A percentile compares a stretch with the other conserved stretches of the same genome.
Conservation (phyloP, 768 basidiomycete genomes). For the Phylloporus sp. region DNA sequence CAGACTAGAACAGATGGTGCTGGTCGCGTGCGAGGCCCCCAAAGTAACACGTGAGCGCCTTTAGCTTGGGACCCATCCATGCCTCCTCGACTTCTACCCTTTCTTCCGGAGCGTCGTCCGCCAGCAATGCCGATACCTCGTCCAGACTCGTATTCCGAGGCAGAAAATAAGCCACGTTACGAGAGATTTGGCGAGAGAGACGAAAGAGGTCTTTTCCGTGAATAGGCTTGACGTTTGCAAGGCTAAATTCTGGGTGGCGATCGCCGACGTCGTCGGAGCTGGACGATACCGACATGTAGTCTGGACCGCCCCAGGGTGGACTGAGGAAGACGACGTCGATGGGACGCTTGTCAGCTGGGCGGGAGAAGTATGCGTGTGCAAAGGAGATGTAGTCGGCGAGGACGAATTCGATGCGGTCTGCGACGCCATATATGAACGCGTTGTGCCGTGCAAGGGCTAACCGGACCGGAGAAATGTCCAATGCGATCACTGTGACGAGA, state of each 20-base stretch:
- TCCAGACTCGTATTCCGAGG: slow-evolving; percentile 75
- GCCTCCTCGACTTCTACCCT: slow-evolving; percentile 90
- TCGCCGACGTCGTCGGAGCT: slow-evolving; percentile 11
- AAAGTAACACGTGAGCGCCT: slow-evolving; percentile 92
- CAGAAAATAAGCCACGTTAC: slow-evolving; percentile 84
- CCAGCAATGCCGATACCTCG: slow-evolving; percentile 59
- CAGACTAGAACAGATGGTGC: slow-evolving; percentile 50
- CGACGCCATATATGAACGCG: slow-evolving; percentile 89
- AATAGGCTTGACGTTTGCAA: slow-evolving; percentile 71
- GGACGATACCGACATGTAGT: slow-evolving; percentile 61
- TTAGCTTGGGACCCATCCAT: slow-evolving; percentile 92
- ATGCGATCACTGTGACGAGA: slow-evolving; percentile 72
- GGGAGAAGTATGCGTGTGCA: slow-evolving; percentile 47
- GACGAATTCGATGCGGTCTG: slow-evolving; percentile 92
- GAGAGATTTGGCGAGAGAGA: slow-evolving; percentile 64
- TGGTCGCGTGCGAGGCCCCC: slow-evolving; percentile 76
- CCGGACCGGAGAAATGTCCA: slow-evolving; percentile 82
- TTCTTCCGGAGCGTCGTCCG: slow-evolving; percentile 34
- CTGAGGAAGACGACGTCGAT: slow-evolving; percentile 92
- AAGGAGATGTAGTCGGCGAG: slow-evolving; percentile 82
- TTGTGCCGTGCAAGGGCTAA: slow-evolving; percentile 91
- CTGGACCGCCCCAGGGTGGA: slow-evolving; percentile 93
- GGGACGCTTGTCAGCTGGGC: slow-evolving; percentile 35
- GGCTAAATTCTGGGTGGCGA: slow-evolving; percentile 54
- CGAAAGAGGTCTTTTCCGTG: slow-evolving; percentile 79